These are phyloP conservation scores for Aspergillus heteromorphus DNA, from an alignment of 495 filamentous ascomycete genomes.

Conservation along the genomic window DNA sequence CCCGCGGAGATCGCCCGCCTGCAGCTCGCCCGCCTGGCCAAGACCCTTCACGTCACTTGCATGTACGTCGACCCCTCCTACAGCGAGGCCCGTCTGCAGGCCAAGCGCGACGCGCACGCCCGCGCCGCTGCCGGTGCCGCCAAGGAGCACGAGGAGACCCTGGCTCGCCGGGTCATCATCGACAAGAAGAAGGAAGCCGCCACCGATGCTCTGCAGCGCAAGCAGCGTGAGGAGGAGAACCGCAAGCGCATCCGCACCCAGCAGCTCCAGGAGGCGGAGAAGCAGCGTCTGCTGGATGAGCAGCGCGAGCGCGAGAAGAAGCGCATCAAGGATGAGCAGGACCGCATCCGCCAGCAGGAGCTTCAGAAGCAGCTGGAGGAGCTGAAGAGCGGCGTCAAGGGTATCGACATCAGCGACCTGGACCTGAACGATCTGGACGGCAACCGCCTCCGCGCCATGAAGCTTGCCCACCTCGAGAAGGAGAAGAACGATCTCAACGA, in stretches of 20 bases:
- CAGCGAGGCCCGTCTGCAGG: conserved; percentile 69
- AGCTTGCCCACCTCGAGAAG: conserved; percentile 90
- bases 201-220: conserved; percentile 72
- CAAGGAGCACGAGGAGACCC: conserved; percentile 82
- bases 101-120: conserved; percentile 72
- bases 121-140: conserved; percentile 82
- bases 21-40: conserved; percentile 85
- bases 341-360: conserved; percentile 87
- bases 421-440: conserved; percentile 83
- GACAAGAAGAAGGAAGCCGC: conserved; percentile 95
- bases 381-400: conserved; percentile 78
- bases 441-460: conserved; percentile 84
- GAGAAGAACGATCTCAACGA: conserved; percentile 94
- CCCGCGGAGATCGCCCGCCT: conserved; percentile 96
- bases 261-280: conserved; percentile 81
- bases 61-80: conserved; percentile 90
- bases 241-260: conserved; percentile 77
- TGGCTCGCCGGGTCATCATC: conserved; percentile 84
- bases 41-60: conserved; percentile 85
- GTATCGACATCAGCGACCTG: conserved; percentile 69
- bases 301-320: conserved; percentile 85
- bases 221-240: conserved; percentile 87
- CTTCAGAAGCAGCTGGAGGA: conserved; percentile 94
- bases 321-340: conserved; percentile 82
- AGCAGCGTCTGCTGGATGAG: conserved; percentile 79